Evolutionary conservation across 352 stramenopile genomes (phyloP).

Genomic region (Globisporangium uncinulatum): DNA sequence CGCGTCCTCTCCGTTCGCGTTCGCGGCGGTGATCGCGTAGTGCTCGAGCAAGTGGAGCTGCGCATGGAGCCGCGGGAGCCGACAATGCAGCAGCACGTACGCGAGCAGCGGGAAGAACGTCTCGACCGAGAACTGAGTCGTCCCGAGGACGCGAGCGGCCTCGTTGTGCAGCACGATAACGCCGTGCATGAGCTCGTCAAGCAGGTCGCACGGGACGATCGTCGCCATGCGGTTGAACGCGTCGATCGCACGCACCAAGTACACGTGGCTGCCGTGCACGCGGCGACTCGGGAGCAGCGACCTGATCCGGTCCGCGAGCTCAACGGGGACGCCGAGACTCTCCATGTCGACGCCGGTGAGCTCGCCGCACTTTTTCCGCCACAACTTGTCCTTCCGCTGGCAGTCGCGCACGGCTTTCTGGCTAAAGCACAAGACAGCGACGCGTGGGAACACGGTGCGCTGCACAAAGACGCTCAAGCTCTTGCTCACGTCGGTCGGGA

Average conservation of each 20-base stretch:
- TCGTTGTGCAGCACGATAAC: constrained; percentile 82
- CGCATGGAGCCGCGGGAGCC: constrained; percentile 64
- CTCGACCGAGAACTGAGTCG: constrained; percentile 82
- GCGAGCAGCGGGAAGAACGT: constrained; percentile 83
- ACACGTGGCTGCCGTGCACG: constrained; percentile 24
- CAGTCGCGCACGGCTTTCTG: constrained; percentile 61
- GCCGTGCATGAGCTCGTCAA: constrained; percentile 82
- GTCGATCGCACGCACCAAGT: constrained; percentile 61
- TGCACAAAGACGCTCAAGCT: constrained; percentile 75
- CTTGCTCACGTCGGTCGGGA: constrained; percentile 68
- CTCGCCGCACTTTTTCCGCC: constrained; percentile 66
- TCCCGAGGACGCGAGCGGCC: constrained; percentile 80
- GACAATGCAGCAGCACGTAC: constrained; percentile 75
- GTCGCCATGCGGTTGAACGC: constrained; percentile 77
- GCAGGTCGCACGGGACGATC: constrained; percentile 75
- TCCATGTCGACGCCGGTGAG: constrained; percentile 64
- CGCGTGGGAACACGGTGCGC: constrained; percentile 65
- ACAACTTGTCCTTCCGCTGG: constrained; percentile 80
- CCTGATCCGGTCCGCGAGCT: constrained; percentile 61
- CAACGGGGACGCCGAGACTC: constrained; percentile 40
- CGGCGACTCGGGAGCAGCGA: constrained; percentile 44
- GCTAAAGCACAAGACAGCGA: constrained; percentile 71
- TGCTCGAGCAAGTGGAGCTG: constrained; percentile 81
- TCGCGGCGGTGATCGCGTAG: constrained; percentile 73
- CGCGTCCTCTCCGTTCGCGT: constrained; percentile 81